A percentile compares a stretch with the other conserved stretches of the same genome.
Evolutionary conservation across 2,329 filamentous ascomycete species (phyloP).

Genomic region (Hymenoscyphus fraxineus): DNA sequence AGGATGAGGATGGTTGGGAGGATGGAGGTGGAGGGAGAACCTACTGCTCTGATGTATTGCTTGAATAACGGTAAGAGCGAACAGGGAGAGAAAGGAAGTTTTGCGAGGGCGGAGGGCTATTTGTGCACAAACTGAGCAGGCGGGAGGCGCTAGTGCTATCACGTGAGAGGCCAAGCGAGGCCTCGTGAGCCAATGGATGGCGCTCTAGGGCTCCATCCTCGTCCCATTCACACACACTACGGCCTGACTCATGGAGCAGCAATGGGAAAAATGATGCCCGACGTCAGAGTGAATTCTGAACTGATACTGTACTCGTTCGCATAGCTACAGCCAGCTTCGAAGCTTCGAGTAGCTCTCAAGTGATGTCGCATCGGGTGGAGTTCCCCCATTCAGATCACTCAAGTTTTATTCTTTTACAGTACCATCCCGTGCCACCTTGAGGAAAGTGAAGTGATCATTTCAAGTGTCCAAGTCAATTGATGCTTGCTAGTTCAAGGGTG

Average conservation of each 20-base stretch:
- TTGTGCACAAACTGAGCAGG: not conserved
- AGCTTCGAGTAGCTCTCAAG: too few species aligned
- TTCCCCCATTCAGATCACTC: too few species aligned
- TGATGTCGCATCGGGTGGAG: too few species aligned
- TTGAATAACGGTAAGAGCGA: slow-evolving; percentile 34
- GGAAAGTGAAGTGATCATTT: too few species aligned
- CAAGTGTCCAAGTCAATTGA: too few species aligned
- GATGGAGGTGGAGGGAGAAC: slow-evolving; percentile 11
- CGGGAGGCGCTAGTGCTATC: not conserved
- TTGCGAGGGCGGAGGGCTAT: slow-evolving; percentile 3
- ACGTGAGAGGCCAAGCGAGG: not conserved
- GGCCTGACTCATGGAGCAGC: not conserved
- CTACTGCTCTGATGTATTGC: slow-evolving; percentile 34
- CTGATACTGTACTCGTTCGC: not conserved
- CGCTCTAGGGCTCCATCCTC: not conserved
- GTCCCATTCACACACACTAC: not conserved
- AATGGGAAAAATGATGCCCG: not conserved
- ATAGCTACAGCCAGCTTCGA: too few species aligned
- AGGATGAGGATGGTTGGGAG: slow-evolving; percentile 2
- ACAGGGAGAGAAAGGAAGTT: slow-evolving; percentile 16
- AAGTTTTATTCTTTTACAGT: not conserved
- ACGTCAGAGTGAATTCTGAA: not conserved
- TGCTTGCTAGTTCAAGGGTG: too few species aligned
- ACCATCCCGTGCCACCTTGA: too few species aligned
- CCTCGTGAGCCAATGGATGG: slow-evolving; percentile 2